Percentiles rank a stretch among this genome's conserved stretches.
Evolutionary conservation across 2,329 filamentous ascomycete species (phyloP).

Genomic region (Ilyonectria mors-panacis): DNA sequence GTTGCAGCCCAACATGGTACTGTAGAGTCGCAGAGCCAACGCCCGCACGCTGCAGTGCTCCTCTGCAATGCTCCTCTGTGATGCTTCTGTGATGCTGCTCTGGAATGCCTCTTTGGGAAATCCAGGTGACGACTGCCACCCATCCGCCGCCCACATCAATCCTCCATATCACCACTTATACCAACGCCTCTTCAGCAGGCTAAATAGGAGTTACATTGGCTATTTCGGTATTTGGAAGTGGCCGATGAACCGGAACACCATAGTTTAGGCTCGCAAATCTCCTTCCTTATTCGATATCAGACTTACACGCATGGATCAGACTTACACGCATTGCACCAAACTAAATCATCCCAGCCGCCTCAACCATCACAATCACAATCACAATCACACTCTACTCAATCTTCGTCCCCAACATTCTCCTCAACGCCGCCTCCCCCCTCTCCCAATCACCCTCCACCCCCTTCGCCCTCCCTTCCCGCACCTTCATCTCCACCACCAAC

Average conservation of each 20-base stretch:
- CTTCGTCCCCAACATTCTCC: constrained; percentile 18
- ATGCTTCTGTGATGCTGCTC: neutral
- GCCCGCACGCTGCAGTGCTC: neutral
- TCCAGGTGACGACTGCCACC: neutral
- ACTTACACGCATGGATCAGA: no score
- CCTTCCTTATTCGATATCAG: no score
- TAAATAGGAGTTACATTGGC: neutral
- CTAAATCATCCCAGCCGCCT: neutral
- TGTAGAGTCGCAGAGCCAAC: neutral
- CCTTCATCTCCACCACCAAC: constrained; percentile 21
- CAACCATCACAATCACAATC: neutral
- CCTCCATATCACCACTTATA: neutral
- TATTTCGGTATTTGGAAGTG: neutral
- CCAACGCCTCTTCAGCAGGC: neutral
- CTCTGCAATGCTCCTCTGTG: neutral
- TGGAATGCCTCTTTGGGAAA: neutral
- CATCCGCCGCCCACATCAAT: neutral
- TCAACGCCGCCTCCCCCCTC: constrained; percentile 28
- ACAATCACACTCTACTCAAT: neutral
- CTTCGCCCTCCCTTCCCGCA: constrained; percentile 21
- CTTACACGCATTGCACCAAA: neutral
- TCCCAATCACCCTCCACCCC: constrained; percentile 20
- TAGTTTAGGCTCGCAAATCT: no score
- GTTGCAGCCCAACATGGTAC: neutral
- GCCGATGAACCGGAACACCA: neutral